Evolutionary conservation across 2,329 filamentous ascomycete species (phyloP).

Genomic region (Dissoconium aciculare): DNA sequence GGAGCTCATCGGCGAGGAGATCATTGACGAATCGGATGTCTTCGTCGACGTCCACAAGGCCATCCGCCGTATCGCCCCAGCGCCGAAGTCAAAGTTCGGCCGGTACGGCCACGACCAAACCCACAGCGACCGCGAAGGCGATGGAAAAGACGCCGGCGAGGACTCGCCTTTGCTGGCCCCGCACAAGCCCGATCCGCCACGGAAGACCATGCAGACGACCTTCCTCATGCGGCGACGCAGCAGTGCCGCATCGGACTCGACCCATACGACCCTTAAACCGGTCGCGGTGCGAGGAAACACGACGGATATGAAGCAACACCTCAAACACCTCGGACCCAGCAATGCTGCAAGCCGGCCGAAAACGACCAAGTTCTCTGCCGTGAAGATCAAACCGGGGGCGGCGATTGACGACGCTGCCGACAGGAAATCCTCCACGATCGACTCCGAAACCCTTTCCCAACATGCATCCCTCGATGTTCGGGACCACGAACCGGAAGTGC

Average conservation of each 20-base stretch:
- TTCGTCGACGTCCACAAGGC: slow-evolving; percentile 98
- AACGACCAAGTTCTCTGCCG: slow-evolving; percentile 44
- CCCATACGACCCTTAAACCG: slow-evolving; percentile 10
- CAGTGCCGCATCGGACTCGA: slow-evolving; percentile 26
- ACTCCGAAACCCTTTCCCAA: neutral
- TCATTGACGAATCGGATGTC: slow-evolving; percentile 96
- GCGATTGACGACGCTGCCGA: slow-evolving; percentile 29
- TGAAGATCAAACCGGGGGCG: slow-evolving; percentile 49
- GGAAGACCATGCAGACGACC: slow-evolving; percentile 23
- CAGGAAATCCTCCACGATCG: slow-evolving; percentile 15
- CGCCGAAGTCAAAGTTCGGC: slow-evolving; percentile 48
- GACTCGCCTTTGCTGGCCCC: slow-evolving; percentile 17
- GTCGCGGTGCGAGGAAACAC: slow-evolving; percentile 36
- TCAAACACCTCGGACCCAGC: slow-evolving; percentile 49
- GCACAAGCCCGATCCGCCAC: slow-evolving; percentile 15
- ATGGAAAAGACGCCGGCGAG: slow-evolving; percentile 14
- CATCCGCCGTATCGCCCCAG: slow-evolving; percentile 73
- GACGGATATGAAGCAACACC: slow-evolving; percentile 42
- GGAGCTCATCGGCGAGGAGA: slow-evolving; percentile 97
- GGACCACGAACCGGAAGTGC: slow-evolving; percentile 2
- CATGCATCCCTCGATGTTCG: neutral
- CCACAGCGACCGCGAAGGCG: slow-evolving; percentile 12
- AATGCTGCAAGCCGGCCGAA: slow-evolving; percentile 47
- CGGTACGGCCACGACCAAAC: slow-evolving; percentile 10
- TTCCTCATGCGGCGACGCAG: slow-evolving; percentile 33